Evolutionary conservation across 768 basidiomycete genomes (phyloP), one percentile per base, ranked within the genome.

Genomic region (Sporobolomyces phaffii): DNA sequence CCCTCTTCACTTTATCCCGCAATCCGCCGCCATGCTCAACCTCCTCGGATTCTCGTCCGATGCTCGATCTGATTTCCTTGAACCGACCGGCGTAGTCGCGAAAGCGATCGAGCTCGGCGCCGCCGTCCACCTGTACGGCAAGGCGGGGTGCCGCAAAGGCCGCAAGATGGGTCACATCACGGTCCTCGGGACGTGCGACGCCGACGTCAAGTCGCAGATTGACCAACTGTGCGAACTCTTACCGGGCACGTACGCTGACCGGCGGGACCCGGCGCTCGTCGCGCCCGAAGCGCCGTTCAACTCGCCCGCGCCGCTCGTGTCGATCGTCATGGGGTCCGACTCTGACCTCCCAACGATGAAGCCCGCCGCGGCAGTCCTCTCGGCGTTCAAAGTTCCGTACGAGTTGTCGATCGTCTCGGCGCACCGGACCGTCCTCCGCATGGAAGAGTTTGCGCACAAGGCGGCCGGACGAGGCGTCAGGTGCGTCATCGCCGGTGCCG

Each of bases 131-230:
- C 82, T 97, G 9, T 99, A 98, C 76, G 96, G 94, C n/a, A 99
- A 99, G 78, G 79, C 84, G 14, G 89, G 89, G 69, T 89, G 85
- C 74, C 83, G 93, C 38, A 88, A 86, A 72, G 93, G 92, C 15
- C 81, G 96, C 60, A 99, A 99, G 79, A 96, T 98, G 92, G 96
- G 96, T 0, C 96, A 98, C 77, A 85, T 96, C 75, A 98, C 93
- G 24, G 73, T 98, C 65, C 87, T 91, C 18, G 93, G 87, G 2
- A 78, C 84, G 43, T 88, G 86, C 1, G 92, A 97, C 70, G 87
- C 89, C 2, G 82, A 87, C 62, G 80, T 91, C 2, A 82, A 83
- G 53, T 73, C 75, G 1, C 83, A 87, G 26, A 83, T 98, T n/a
- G 83, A 87, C 2, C 83, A 85, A 3, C 83, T 98, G 47, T 83